Base-by-base conservation (phyloP, 1,284 basidiomycete genomes). In the Puccinia hordei region DNA sequence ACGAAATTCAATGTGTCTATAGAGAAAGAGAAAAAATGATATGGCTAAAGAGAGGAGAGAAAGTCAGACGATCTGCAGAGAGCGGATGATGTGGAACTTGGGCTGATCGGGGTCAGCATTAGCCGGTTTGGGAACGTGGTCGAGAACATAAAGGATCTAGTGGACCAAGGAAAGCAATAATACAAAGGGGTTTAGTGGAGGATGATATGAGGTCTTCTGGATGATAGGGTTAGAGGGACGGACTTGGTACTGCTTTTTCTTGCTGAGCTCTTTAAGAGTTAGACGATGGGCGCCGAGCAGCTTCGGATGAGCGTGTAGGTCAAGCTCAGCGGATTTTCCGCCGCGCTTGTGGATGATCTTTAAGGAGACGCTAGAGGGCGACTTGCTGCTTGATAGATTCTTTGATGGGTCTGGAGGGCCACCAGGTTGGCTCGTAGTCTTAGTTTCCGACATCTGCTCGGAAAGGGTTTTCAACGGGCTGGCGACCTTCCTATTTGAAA, bases 191-290 rank as follows among this genome's bases (percentile, higher is more conserved):
- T 35, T 30, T 6, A 38, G 61, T 12, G 17, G 30, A 30, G 27
- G 27, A 33, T 5, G 30, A 8, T 33, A 15, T 1, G 17, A 59
- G 33, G 44, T 19, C 35, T 35, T 6, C n/a, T n/a, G n/a, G n/a
- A n/a, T n/a, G n/a, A n/a, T n/a, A n/a, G n/a, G 5, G n/a, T 44
- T 4, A 65, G 27, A 35, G 9, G n/a, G 38, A 55, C 82, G 19
- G 30, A 83, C 83, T 77, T 85, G 84, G 30, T 85, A 85, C 65
- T 84, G 82, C 8, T 83, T 82, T 53, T 79, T 81, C 79, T 65
- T 81, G 51, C 81, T 82, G 30, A 85, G 51, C 19, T 80, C 73
- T 53, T 81, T 77, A 55, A 84, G 76, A n/a, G 82, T 82, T 24
- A 85, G 82, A 59, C 84, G 30, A 51, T 82, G 83, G 15, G 81